Base-by-base conservation (phyloP, 176 grass and related monocot genomes). In the Carex pumila region DNA sequence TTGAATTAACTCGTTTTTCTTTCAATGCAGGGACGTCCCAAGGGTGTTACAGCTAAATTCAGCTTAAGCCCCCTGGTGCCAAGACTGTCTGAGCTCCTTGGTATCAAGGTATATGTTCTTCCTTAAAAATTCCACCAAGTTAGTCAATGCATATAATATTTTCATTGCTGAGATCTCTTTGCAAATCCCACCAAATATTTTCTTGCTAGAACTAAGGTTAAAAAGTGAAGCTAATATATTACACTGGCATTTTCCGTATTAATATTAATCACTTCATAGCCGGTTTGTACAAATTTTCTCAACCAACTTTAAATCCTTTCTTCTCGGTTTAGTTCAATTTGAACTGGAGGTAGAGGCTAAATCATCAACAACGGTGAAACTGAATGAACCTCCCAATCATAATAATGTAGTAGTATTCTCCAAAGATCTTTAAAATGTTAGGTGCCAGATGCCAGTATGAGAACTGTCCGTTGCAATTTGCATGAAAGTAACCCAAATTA, bases 11-110 rank as follows among this genome's bases (percentile, higher is more conserved):
- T 53, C 50, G 1, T 32, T 30, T 32, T 29, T 17, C 59, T 49
- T 65, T 88, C 17, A 7, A 83, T 83, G 5, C 67, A 89, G 87
- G 87, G 87, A 67, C 87, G 87, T 43, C 87, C 87, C 32, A 85
- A 89, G 64, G 87, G 87, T 49, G 83, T 89, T 56, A 89, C 87
- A 57, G 84, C 84, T 45, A 89, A 89, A 58, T 89, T 45, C 84
- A 89, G 87, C 68, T 89, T 89, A 60, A 82, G 81, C 76, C 87
- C 87, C 22, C 78, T 89, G 54, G 87, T 86, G 1, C 83, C 87
- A 39, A 89, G 87, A 66, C 84, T 89, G 19, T 89, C 87, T 30
- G 87, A 89, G 69, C 87, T 89, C 63, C 87, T 89, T 50, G 87
- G 87, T 14, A 60, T 82, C 57, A 82, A 81, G 60, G 87, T 89